These are phyloP conservation scores for Raffaelea deltoideospora DNA, from an alignment of 2,329 filamentous ascomycete genomes.

Conservation along the genomic window DNA sequence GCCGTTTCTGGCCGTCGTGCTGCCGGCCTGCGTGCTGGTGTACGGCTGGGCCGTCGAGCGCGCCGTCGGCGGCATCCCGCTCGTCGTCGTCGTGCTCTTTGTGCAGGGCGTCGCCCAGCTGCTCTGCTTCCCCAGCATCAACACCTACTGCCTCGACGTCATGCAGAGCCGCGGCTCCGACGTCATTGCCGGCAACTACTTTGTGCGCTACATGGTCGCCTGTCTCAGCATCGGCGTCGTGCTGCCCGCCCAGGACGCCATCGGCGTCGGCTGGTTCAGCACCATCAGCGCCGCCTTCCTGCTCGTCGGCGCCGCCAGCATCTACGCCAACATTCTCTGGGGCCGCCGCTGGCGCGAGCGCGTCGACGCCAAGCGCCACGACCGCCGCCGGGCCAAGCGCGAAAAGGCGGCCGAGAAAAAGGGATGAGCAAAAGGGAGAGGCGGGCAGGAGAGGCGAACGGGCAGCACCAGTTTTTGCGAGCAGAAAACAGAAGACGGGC, in stretches of 20 bases:
- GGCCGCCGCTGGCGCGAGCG: constrained; percentile 35
- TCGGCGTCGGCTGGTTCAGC: constrained; percentile 71
- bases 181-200: constrained; percentile 68
- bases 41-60: constrained; percentile 44
- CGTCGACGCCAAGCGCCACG: constrained; percentile 33
- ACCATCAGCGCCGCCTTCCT: constrained; percentile 51
- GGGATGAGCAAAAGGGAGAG: too few relatives aligned
- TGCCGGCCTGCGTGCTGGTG: constrained; percentile 25
- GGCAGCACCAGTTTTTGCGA: too few relatives aligned
- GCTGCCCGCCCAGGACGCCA: constrained; percentile 55
- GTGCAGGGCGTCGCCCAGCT: constrained; percentile 53
- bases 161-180: constrained; percentile 58
- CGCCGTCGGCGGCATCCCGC: constrained; percentile 23
- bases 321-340: constrained; percentile 32
- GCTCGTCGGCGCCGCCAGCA: constrained; percentile 24
- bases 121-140: constrained; percentile 54
- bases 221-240: constrained; percentile 56
- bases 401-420: constrained; percentile 4
- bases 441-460: too few relatives aligned
- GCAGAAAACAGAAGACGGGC: too few relatives aligned
- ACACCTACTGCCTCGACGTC: constrained; percentile 68
- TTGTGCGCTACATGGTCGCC: constrained; percentile 61
- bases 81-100: constrained; percentile 54
- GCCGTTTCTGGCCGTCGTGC: constrained; percentile 42
- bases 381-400: constrained; percentile 14